A percentile compares a stretch with the other conserved stretches of the same genome.
phyloP scores from a whole-genome alignment of 1,284 basidiomycete species.

The Ustilago nuda region DNA sequence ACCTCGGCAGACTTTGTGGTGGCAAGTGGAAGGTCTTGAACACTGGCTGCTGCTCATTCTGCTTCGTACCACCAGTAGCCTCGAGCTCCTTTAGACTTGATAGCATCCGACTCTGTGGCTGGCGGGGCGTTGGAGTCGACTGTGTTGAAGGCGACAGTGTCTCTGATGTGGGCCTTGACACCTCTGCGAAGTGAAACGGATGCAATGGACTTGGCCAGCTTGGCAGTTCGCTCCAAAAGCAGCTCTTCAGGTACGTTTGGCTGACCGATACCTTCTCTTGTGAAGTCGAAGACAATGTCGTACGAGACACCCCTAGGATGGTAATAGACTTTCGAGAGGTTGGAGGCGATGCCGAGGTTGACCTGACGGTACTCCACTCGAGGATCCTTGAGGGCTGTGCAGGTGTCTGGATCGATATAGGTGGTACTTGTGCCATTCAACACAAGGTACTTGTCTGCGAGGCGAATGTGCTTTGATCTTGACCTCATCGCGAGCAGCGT shows the following conservation, averaged over 20 bases:
- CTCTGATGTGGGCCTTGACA: slow-evolving; percentile 55
- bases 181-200: slow-evolving; percentile 22
- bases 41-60: slow-evolving; percentile 52
- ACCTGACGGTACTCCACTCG: slow-evolving; percentile 57
- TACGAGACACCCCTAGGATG: slow-evolving; percentile 37
- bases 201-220: slow-evolving; percentile 48
- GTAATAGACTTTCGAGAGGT: slow-evolving; percentile 33
- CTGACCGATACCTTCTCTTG: slow-evolving; percentile 48
- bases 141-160: slow-evolving; percentile 49
- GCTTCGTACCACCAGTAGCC: slow-evolving; percentile 60
- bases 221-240: slow-evolving; percentile 51
- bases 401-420: slow-evolving; percentile 45
- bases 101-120: slow-evolving; percentile 34
- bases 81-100: slow-evolving; percentile 37
- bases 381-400: slow-evolving; percentile 42
- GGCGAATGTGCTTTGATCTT: slow-evolving; percentile 45
- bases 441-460: slow-evolving; percentile 57
- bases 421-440: slow-evolving; percentile 33
- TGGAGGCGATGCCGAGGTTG: slow-evolving; percentile 43
- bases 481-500: slow-evolving; percentile 10
- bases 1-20: slow-evolving; percentile 53
- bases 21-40: slow-evolving; percentile 42
- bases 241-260: slow-evolving; percentile 44
- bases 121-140: slow-evolving; percentile 36
- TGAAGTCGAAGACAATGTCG: slow-evolving; percentile 59